These are phyloP conservation scores for Fagus crenata DNA, from an alignment of 306 rosid genomes.

Conservation along the genomic window DNA sequence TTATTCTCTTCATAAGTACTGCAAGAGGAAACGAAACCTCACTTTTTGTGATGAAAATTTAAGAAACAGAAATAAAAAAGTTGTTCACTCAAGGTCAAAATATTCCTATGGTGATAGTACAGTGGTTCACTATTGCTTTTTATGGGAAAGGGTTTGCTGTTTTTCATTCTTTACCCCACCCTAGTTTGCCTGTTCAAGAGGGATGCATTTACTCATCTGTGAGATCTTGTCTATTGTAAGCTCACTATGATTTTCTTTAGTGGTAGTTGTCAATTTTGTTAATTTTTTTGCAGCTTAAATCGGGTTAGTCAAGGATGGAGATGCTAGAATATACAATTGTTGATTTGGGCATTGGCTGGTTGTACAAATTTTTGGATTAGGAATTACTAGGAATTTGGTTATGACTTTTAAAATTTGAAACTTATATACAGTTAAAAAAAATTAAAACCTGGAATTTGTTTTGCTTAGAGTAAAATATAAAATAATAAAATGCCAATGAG, in stretches of 20 bases:
- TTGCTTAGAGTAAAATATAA: neutral
- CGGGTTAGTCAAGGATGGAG: neutral
- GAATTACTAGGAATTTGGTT: neutral
- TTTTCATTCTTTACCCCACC: neutral
- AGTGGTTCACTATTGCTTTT: neutral
- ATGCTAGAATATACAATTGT: conserved; percentile 2
- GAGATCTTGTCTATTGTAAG: neutral
- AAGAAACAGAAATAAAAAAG: neutral
- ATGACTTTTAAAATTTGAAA: neutral
- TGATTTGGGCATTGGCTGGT: neutral
- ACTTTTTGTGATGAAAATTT: neutral
- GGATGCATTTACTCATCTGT: neutral
- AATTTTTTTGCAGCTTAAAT: neutral
- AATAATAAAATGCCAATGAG: conserved; percentile 3
- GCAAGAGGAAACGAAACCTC: conserved; percentile 14
- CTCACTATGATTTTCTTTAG: neutral
- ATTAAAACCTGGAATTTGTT: neutral
- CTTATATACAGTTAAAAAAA: neutral
- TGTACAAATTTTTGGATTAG: neutral
- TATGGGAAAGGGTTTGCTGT: neutral
- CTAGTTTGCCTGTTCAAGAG: neutral
- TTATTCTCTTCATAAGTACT: conserved; percentile 9
- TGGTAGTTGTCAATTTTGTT: neutral
- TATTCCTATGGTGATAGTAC: conserved; percentile 1
- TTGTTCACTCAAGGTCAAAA: conserved; percentile 15